phyloP scores from a whole-genome alignment of 768 basidiomycete genomes.

The Psilocybe cyanescens region DNA sequence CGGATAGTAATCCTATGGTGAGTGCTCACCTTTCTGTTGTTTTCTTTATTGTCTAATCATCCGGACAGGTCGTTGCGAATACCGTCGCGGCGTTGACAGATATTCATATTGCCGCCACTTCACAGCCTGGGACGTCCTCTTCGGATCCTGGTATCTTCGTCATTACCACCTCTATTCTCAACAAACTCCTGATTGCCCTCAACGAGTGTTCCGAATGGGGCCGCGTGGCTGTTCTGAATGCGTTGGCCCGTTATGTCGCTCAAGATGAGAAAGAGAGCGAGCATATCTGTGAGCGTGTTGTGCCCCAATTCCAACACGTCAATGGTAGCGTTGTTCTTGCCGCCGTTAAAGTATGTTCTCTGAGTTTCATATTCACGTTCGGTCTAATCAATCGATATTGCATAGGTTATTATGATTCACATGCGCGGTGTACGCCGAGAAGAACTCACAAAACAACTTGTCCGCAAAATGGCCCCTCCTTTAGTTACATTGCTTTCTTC shows the following conservation, averaged over 20 bases:
- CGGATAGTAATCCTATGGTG: slow-evolving; percentile 98
- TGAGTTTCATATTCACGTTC: background rate
- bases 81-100: slow-evolving; percentile 93
- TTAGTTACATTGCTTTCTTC: slow-evolving; percentile 94
- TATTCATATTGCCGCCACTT: slow-evolving; percentile 77
- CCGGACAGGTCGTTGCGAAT: slow-evolving; percentile 91
- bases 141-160: slow-evolving; percentile 73
- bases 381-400: background rate
- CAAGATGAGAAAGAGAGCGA: slow-evolving; percentile 94
- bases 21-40: slow-evolving; percentile 14
- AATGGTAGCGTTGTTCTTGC: slow-evolving; percentile 97
- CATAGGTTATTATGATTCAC: slow-evolving; percentile 95
- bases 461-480: slow-evolving; percentile 98
- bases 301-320: slow-evolving; percentile 97
- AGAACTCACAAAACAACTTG: slow-evolving; percentile 81
- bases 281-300: slow-evolving; percentile 97
- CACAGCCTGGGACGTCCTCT: slow-evolving; percentile 55
- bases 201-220: slow-evolving; percentile 99
- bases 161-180: slow-evolving; percentile 83
- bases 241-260: slow-evolving; percentile 81
- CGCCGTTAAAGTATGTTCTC: slow-evolving; percentile 80
- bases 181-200: slow-evolving; percentile 90
- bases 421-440: slow-evolving; percentile 83
- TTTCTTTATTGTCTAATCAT: slow-evolving; percentile 2
- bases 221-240: slow-evolving; percentile 89